A percentile compares a stretch with the other conserved stretches of the same genome.
phyloP scores from a whole-genome alignment of 139 green algal genomes.

The Nannochloris sp. region DNA sequence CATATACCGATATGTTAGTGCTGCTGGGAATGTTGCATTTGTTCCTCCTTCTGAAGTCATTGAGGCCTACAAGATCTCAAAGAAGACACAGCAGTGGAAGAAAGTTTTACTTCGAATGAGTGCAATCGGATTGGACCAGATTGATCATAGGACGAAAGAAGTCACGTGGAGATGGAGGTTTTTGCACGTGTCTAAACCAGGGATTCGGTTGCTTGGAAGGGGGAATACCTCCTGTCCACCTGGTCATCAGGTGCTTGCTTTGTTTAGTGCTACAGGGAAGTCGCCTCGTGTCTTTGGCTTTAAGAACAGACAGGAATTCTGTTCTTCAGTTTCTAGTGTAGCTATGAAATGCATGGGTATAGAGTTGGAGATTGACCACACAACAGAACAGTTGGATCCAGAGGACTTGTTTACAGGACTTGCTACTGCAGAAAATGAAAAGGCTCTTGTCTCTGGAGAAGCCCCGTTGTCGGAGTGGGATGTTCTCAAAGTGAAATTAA shows the following conservation, averaged over 20 bases:
- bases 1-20: constrained; percentile 4
- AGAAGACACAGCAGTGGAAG: constrained; percentile 33
- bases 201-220: constrained; percentile 37
- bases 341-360: constrained; percentile 29
- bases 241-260: constrained; percentile 33
- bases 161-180: neutral
- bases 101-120: constrained; percentile 41
- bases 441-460: constrained; percentile 20
- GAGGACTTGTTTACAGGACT: constrained; percentile 18
- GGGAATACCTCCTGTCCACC: constrained; percentile 23
- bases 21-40: neutral
- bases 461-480: constrained; percentile 52
- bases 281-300: constrained; percentile 39
- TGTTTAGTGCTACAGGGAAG: constrained; percentile 33
- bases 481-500: constrained; percentile 22
- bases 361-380: constrained; percentile 14
- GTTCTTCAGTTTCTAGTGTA: constrained; percentile 15
- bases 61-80: constrained; percentile 25
- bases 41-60: constrained; percentile 1
- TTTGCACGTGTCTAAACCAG: constrained; percentile 32
- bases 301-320: constrained; percentile 19
- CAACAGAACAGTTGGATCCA: constrained; percentile 1
- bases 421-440: constrained; percentile 19
- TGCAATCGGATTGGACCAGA: neutral
- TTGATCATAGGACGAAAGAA: too few relatives aligned